Evolutionary conservation across 139 green algal species (phyloP), one percentile per base, ranked within the genome.

Genomic region (Haematococcus lacustris): DNA sequence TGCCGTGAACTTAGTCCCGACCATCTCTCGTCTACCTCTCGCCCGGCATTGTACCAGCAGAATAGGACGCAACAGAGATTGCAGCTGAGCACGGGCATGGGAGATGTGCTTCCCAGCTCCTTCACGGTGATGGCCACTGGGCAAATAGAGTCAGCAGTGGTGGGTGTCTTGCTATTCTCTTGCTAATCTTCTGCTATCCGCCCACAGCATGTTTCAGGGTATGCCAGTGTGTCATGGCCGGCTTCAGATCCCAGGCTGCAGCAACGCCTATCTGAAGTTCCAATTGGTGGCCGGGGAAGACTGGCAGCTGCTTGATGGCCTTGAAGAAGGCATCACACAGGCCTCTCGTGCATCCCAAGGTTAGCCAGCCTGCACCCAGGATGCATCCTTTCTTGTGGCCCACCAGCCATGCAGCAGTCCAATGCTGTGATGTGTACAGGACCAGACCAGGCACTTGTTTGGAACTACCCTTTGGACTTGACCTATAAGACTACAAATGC

Each of bases 261-360:
- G 82, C 51, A 93, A 88, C 39, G 85, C 88, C 1, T 95, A 93
- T 78, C 82, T 86, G 64, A 93, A 92, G 73, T 91, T 87, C 61
- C 76, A 91, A 39, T 38, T 95, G 21, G 82, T 91, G 0, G 82
- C 85, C 33, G 90, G 90, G 1, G 86, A 94, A 51, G 90, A 95
- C 73, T 95, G 90, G 90, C 77, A 86, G 69, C 41, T 91, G 9
- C 65, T 95, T 30, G 87, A 93, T 38, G 88, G 90, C 1, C 60
- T 90, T 40, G 87, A 93, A 61, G 88, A 91, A 21, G 89, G 90
- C 38, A 88, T 94, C 40, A 92, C 90, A 23, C 90, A 95, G 79
- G 73, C 91, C n/a, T 81, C 90, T 7, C 39, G 82, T 9, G 74
- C 76, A 9, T 79, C 82, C 0, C 57, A 74, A 79, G 86, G 85